These are phyloP conservation scores for Monilinia fructigena DNA, from an alignment of 2,329 filamentous ascomycete species.

Conservation along the genomic window DNA sequence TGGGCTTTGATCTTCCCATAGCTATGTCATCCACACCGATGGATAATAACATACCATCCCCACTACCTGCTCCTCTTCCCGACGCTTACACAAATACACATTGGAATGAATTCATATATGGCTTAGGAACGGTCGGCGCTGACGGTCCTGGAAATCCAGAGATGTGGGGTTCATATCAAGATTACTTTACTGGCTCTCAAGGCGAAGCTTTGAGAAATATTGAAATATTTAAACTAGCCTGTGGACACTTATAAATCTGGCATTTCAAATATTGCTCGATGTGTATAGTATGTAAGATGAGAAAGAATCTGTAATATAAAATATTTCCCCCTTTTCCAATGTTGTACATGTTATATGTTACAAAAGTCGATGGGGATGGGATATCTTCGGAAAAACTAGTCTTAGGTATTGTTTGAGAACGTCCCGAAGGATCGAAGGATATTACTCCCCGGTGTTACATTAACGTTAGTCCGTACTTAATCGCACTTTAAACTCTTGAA, in stretches of 20 bases:
- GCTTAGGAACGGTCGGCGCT: background rate
- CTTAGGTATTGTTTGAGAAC: too few relatives aligned
- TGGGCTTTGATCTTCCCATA: constrained; percentile 18
- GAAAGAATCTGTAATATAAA: constrained; percentile 13
- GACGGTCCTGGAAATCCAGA: constrained; percentile 9
- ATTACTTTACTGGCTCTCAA: constrained; percentile 17
- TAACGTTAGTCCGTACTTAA: too few relatives aligned
- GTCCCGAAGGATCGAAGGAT: too few relatives aligned
- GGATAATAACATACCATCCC: constrained; percentile 1
- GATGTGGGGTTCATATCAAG: constrained; percentile 5
- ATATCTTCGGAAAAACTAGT: background rate
- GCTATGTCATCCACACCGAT: constrained; percentile 4
- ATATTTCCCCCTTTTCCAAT: background rate
- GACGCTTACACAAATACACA: constrained; percentile 17
- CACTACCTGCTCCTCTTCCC: background rate
- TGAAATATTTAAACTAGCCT: background rate
- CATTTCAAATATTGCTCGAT: too few relatives aligned
- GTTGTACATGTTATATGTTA: background rate
- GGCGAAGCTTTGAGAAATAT: background rate
- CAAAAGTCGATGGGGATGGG: background rate
- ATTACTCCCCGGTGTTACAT: too few relatives aligned
- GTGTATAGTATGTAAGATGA: background rate
- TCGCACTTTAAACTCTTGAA: too few relatives aligned
- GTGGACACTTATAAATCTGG: background rate
- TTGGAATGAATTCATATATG: constrained; percentile 23